A percentile compares a stretch with the other conserved stretches of the same genome.
phyloP scores from a whole-genome alignment of 768 basidiomycete species.

The Exsudoporus frostii region DNA sequence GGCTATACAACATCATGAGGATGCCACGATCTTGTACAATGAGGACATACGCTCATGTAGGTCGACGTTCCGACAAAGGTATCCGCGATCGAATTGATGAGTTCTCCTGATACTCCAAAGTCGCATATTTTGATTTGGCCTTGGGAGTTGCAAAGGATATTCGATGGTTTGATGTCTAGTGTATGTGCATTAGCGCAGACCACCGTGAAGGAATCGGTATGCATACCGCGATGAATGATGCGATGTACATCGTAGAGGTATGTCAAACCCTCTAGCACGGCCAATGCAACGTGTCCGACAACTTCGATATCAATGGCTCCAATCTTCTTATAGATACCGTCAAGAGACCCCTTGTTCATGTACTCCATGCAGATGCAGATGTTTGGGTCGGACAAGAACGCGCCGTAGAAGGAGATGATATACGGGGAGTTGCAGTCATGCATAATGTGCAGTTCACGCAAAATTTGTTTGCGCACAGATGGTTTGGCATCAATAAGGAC shows the following conservation, averaged over 20 bases:
- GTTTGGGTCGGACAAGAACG: conserved; percentile 94
- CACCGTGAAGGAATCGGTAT: neutral
- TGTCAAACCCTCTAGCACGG: conserved; percentile 91
- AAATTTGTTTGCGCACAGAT: conserved; percentile 93
- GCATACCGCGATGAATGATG: conserved; percentile 95
- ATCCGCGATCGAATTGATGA: conserved; percentile 98
- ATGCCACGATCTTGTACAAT: conserved; percentile 8
- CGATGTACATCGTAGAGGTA: conserved; percentile 97
- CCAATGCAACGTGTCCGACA: conserved; percentile 90
- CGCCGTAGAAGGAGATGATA: conserved; percentile 97
- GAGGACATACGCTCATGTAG: conserved; percentile 90
- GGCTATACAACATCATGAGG: conserved; percentile 55
- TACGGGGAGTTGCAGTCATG: conserved; percentile 91
- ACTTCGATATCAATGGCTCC: conserved; percentile 92
- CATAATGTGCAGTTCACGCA: conserved; percentile 98
- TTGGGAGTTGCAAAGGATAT: conserved; percentile 90
- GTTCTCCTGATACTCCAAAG: conserved; percentile 97
- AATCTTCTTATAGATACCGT: conserved; percentile 94
- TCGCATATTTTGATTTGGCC: conserved; percentile 99
- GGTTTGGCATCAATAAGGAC: conserved; percentile 97
- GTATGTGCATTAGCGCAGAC: conserved; percentile 15
- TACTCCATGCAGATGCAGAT: conserved; percentile 99
- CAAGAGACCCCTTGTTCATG: conserved; percentile 92
- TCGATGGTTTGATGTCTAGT: conserved; percentile 97
- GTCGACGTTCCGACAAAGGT: conserved; percentile 99